Conservation (phyloP, 2,329 filamentous ascomycete species). For the Alternaria sp. region DNA sequence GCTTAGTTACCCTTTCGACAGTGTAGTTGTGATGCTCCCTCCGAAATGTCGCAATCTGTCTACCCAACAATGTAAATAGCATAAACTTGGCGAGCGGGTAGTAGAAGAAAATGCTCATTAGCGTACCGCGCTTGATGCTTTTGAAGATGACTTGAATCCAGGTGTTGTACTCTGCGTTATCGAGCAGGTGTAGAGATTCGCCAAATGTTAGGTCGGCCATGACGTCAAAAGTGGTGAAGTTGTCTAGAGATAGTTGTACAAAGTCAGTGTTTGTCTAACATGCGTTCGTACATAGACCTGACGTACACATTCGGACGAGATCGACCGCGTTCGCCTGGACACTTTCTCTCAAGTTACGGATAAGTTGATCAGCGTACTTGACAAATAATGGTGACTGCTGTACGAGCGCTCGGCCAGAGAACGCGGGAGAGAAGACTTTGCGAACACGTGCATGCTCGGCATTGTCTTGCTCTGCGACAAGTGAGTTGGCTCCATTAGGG, state of each 20-base stretch:
- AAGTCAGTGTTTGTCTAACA: neutral
- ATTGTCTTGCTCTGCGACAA: neutral
- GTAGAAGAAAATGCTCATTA: neutral
- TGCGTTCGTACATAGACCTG: neutral
- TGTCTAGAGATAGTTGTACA: conserved; percentile 28
- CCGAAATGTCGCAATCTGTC: neutral
- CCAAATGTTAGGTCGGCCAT: conserved; percentile 44
- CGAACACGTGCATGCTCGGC: neutral
- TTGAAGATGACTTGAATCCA: neutral
- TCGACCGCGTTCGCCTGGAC: neutral
- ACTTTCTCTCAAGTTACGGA: conserved; percentile 2
- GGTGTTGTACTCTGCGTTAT: conserved; percentile 24
- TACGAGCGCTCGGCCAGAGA: neutral
- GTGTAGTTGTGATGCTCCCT: conserved; percentile 16
- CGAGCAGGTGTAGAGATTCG: conserved; percentile 35
- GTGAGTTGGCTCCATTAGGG: neutral
- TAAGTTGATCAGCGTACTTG: neutral
- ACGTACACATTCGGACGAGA: neutral
- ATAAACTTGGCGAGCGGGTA: neutral
- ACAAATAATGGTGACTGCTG: neutral
- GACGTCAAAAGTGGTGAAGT: conserved; percentile 38
- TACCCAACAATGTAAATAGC: neutral
- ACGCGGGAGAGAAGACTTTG: neutral
- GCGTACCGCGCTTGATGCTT: neutral
- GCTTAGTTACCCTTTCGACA: conserved; percentile 27